Conservation (phyloP, 2,329 filamentous ascomycete species). For the Alternaria tenuissima region DNA sequence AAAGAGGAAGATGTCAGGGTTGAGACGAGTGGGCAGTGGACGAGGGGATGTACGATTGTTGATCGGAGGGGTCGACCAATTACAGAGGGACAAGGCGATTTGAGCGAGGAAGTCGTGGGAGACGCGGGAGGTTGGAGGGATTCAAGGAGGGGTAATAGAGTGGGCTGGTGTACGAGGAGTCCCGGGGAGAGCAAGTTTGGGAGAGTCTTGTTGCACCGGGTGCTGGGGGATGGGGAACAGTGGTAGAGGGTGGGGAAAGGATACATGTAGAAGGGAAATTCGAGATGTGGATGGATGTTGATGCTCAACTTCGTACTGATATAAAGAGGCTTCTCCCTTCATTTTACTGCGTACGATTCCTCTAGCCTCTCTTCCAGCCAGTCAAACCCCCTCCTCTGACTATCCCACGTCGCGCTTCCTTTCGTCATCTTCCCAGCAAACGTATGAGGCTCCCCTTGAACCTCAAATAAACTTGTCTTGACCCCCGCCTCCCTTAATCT, state of each 20-base stretch:
- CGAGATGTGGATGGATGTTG: too few relatives aligned
- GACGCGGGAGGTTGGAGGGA: slow-evolving; percentile 83
- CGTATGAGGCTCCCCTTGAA: too few relatives aligned
- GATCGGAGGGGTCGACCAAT: slow-evolving; percentile 73
- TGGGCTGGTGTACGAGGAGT: slow-evolving; percentile 74
- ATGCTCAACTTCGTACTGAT: too few relatives aligned
- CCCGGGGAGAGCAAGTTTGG: slow-evolving; percentile 75
- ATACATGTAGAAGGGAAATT: too few relatives aligned
- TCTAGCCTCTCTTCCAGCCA: too few relatives aligned
- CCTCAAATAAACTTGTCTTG: too few relatives aligned
- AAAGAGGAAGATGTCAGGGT: slow-evolving; percentile 79
- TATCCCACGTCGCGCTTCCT: too few relatives aligned
- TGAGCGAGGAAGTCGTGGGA: slow-evolving; percentile 63
- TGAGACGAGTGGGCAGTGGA: slow-evolving; percentile 94
- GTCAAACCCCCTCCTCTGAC: too few relatives aligned
- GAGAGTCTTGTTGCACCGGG: slow-evolving; percentile 67
- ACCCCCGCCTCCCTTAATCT: too few relatives aligned
- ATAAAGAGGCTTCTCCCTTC: not conserved
- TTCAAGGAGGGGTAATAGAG: slow-evolving; percentile 75
- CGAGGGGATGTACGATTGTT: slow-evolving; percentile 85
- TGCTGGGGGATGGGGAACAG: slow-evolving; percentile 62
- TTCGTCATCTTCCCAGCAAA: too few relatives aligned
- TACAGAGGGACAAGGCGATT: slow-evolving; percentile 47
- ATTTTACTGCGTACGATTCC: too few relatives aligned
- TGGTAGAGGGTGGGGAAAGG: not conserved